Conservation (phyloP, 805 yeast species). For the Maudiozyma saulgeensis region DNA sequence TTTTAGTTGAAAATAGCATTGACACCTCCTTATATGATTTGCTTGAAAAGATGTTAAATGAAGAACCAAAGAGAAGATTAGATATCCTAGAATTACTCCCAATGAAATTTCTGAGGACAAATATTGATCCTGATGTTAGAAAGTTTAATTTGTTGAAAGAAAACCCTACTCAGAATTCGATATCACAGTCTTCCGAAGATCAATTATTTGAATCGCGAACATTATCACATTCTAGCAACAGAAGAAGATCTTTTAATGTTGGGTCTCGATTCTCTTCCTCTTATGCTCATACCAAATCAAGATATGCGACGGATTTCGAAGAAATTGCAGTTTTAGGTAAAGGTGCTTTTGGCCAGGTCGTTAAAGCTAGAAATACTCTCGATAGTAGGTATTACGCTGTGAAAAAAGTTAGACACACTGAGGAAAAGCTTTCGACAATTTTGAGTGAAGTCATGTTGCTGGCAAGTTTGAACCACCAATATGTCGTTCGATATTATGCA, state of each 20-base stretch:
- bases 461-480: constrained; percentile 88
- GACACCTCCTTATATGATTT: constrained; percentile 60
- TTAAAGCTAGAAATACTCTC: constrained; percentile 85
- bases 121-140: constrained; percentile 34
- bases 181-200: constrained; percentile 6
- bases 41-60: constrained; percentile 53
- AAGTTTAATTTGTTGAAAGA: constrained; percentile 20
- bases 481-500: constrained; percentile 91
- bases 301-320: constrained; percentile 90
- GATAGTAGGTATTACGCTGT: constrained; percentile 95
- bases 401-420: constrained; percentile 78
- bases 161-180: background rate
- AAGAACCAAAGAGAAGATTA: constrained; percentile 60
- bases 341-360: constrained; percentile 98
- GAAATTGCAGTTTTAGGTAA: constrained; percentile 84
- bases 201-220: constrained; percentile 11
- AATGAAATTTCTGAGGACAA: constrained; percentile 69
- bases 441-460: constrained; percentile 85
- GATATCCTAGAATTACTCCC: constrained; percentile 81
- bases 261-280: constrained; percentile 30
- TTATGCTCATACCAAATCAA: constrained; percentile 36
- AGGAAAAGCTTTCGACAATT: constrained; percentile 68
- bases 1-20: constrained; percentile 37
- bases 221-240: constrained; percentile 18
- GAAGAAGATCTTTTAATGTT: constrained; percentile 35